A percentile compares a stretch with the other conserved stretches of the same genome.
Evolutionary conservation across 2,329 filamentous ascomycete genomes (phyloP).

Genomic region (Fusarium sp.): DNA sequence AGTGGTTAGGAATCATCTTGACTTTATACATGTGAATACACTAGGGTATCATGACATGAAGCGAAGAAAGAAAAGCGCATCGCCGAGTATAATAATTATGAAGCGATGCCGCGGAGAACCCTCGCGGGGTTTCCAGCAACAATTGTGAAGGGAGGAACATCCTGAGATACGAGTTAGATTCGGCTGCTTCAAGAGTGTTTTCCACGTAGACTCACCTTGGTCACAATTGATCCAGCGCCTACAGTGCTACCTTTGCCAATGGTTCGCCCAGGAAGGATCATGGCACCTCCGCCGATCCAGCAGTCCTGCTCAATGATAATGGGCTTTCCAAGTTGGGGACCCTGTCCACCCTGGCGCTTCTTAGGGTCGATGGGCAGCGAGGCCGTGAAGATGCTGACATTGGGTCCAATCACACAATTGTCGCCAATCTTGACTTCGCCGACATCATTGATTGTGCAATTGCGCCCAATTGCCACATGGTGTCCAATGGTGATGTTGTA

Average conservation of each 20-base stretch:
- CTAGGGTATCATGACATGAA: conserved; percentile 50
- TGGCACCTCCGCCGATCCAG: conserved; percentile 83
- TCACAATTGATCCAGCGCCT: conserved; percentile 87
- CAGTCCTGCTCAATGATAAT: conserved; percentile 88
- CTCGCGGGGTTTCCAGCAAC: conserved; percentile 78
- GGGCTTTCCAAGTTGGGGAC: conserved; percentile 75
- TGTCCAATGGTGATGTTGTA: conserved; percentile 93
- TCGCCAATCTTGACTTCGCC: conserved; percentile 85
- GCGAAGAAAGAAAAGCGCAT: conserved; percentile 23
- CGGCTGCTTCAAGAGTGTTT: neutral
- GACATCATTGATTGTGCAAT: conserved; percentile 90
- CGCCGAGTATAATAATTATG: conserved; percentile 38
- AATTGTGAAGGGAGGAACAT: conserved; percentile 76
- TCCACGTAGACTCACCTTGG: conserved; percentile 66
- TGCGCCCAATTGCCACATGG: conserved; percentile 84
- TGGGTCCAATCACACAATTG: conserved; percentile 81
- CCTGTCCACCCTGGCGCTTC: conserved; percentile 78
- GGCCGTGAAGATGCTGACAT: conserved; percentile 87
- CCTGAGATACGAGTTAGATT: conserved; percentile 50
- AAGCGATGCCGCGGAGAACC: conserved; percentile 58
- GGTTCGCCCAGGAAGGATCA: conserved; percentile 81
- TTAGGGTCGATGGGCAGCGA: conserved; percentile 79
- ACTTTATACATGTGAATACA: conserved; percentile 42
- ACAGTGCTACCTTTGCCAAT: conserved; percentile 85
- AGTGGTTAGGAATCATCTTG: conserved; percentile 8